Evolutionary conservation across 352 stramenopile species (phyloP).

Genomic region (Phytophthora colocasiae): DNA sequence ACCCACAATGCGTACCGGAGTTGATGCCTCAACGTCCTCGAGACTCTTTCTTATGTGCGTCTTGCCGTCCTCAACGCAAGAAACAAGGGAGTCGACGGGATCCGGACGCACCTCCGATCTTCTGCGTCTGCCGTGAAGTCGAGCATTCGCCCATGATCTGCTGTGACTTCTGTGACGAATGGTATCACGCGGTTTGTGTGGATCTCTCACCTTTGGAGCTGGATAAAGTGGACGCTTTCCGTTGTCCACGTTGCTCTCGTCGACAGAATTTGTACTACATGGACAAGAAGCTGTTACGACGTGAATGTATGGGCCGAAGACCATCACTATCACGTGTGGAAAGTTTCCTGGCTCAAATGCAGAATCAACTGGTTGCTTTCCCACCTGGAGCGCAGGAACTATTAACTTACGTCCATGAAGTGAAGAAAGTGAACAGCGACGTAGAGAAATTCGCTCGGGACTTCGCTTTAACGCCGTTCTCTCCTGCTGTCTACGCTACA

Average conservation of each 20-base stretch:
- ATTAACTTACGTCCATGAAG: conserved; percentile 57
- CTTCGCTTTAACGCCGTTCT: conserved; percentile 62
- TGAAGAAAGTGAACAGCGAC: conserved; percentile 46
- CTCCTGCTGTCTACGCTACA: conserved; percentile 50
- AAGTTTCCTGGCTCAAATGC: conserved; percentile 59
- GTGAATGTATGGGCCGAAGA: conserved; percentile 53
- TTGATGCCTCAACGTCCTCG: conserved; percentile 14
- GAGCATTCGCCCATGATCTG: conserved; percentile 87
- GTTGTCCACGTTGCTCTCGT: conserved; percentile 72
- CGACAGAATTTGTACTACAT: conserved; percentile 77
- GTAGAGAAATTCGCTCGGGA: conserved; percentile 45
- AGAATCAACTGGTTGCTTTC: conserved; percentile 59
- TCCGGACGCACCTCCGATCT: conserved; percentile 37
- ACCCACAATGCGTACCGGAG: conserved; percentile 60
- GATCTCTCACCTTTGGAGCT: conserved; percentile 62
- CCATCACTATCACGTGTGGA: conserved; percentile 62
- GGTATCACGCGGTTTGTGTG: conserved; percentile 83
- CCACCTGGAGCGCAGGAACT: conserved; percentile 63
- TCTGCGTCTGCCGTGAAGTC: conserved; percentile 72
- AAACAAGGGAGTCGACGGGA: background rate
- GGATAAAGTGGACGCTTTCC: conserved; percentile 73
- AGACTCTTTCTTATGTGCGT: conserved; percentile 28
- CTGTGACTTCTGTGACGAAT: conserved; percentile 90
- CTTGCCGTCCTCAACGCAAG: conserved; percentile 31
- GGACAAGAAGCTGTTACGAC: conserved; percentile 60